Base-by-base conservation (phyloP, 176 grass and related monocot species). In the Chloris gayana region DNA sequence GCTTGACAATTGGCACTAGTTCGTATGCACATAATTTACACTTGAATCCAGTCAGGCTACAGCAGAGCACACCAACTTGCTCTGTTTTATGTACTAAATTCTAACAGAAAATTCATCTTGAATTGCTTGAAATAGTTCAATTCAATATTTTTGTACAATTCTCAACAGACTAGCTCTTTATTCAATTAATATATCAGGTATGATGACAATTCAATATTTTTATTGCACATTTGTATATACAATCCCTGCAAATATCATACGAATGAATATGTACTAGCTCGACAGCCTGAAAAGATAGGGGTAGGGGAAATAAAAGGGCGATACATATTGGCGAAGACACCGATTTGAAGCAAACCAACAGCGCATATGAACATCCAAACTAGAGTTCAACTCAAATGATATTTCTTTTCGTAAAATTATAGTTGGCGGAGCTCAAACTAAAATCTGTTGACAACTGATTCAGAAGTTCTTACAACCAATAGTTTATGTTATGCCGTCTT, bases 1-100 rank as follows among this genome's bases (percentile, higher is more conserved):
- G 25, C 25, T 30, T 21, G 38, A 46, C 25, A 46, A 18, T 15
- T 56, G 73, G 38, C 73, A 60, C 13, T 5, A 21, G 19, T 24
- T 19, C 3, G 22, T 37, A 19, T 32, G 24, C 14, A 6, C 60
- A 53, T 62, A 62, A 27, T 56, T 59, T 75, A 18, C 33, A 41
- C 73, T 60, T 60, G 73, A 60, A 60, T 75, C 73, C 73, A 75
- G 73, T 75, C 34, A 60, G 53, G 73, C 53, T 75, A 53, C 73
- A 75, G 53, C 53, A 9, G 22, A 75, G 73, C 14, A 49, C 25
- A 38, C 39, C 3, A 39, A 65, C 64, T 39, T 21, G 27, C 42
- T 46, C 59, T 12, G 56, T 56, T 56, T 56, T 44, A 8, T 51
- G 26, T 15, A 11, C 14, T 44, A n/a, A 34, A 6, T 24, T n/a